Conservation (phyloP, 345 rosid species). For the Abelmoschus esculentus region DNA sequence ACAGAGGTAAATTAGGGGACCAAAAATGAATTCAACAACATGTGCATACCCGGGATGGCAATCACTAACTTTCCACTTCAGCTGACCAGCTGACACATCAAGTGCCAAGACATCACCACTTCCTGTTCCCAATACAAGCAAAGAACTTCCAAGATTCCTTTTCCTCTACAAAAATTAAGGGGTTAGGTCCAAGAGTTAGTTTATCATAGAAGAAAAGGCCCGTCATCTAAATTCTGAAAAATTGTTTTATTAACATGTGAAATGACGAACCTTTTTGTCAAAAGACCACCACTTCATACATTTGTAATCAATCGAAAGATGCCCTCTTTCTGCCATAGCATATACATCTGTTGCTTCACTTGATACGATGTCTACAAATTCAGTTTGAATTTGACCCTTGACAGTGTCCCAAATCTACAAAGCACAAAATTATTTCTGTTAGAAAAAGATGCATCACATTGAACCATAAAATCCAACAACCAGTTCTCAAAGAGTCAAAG, state of each 20-base stretch:
- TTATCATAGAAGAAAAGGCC: neutral
- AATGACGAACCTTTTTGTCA: slow-evolving; percentile 37
- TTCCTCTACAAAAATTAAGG: slow-evolving; percentile 39
- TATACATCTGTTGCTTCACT: slow-evolving; percentile 20
- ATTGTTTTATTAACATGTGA: neutral
- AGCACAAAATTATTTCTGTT: neutral
- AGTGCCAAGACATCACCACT: slow-evolving; percentile 92
- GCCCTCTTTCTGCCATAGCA: slow-evolving; percentile 37
- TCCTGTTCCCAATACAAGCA: slow-evolving; percentile 71
- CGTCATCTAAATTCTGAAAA: slow-evolving; percentile 13
- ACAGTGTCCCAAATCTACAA: slow-evolving; percentile 55
- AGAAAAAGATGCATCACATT: neutral
- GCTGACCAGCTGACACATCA: slow-evolving; percentile 84
- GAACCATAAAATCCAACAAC: neutral
- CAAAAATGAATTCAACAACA: slow-evolving; percentile 1
- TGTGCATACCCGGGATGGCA: slow-evolving; percentile 91
- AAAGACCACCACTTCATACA: slow-evolving; percentile 62
- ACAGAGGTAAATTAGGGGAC: neutral
- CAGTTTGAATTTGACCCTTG: slow-evolving; percentile 53
- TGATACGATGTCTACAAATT: slow-evolving; percentile 49
- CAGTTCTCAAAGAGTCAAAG: neutral
- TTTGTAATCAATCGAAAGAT: slow-evolving; percentile 59
- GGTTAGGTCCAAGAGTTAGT: neutral
- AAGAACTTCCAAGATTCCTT: slow-evolving; percentile 50
- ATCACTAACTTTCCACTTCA: slow-evolving; percentile 76